A percentile compares a stretch with the other conserved stretches of the same genome.
Conservation (phyloP, 352 stramenopile species). For the Pythium pyrilobum region DNA sequence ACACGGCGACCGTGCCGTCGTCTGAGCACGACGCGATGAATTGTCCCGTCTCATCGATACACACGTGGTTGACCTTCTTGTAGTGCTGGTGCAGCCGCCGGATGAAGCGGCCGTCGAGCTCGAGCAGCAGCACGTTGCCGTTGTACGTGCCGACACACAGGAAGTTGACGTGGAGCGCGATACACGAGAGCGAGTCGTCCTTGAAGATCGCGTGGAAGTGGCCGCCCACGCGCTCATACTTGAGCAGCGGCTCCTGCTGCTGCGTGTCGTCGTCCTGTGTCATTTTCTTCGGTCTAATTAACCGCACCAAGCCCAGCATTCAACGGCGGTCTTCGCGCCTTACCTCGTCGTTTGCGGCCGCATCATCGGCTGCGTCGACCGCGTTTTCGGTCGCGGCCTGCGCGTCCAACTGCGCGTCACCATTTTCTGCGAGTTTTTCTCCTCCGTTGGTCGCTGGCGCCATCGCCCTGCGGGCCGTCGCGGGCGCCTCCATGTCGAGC, state of each 20-base stretch:
- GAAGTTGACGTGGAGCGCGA: constrained; percentile 78
- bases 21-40: constrained; percentile 85
- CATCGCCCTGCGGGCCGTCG: background rate
- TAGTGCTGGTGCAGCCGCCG: constrained; percentile 81
- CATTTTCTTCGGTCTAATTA: background rate
- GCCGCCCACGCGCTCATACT: constrained; percentile 82
- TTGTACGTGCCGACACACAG: constrained; percentile 72
- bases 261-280: constrained; percentile 9
- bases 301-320: no score
- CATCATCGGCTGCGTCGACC: background rate
- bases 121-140: constrained; percentile 73
- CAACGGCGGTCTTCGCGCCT: no score
- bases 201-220: constrained; percentile 86
- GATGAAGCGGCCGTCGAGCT: constrained; percentile 74
- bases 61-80: constrained; percentile 85
- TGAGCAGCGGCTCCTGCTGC: constrained; percentile 65
- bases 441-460: constrained; percentile 4
- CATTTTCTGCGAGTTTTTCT: no score
- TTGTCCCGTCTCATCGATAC: constrained; percentile 80
- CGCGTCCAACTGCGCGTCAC: no score
- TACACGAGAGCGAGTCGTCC: constrained; percentile 80
- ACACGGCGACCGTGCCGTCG: constrained; percentile 77
- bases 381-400: background rate
- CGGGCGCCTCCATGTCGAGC: background rate
- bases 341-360: background rate